phyloP scores from a whole-genome alignment of 73 alveolate genomes.

The Symbiodinium natans region DNA sequence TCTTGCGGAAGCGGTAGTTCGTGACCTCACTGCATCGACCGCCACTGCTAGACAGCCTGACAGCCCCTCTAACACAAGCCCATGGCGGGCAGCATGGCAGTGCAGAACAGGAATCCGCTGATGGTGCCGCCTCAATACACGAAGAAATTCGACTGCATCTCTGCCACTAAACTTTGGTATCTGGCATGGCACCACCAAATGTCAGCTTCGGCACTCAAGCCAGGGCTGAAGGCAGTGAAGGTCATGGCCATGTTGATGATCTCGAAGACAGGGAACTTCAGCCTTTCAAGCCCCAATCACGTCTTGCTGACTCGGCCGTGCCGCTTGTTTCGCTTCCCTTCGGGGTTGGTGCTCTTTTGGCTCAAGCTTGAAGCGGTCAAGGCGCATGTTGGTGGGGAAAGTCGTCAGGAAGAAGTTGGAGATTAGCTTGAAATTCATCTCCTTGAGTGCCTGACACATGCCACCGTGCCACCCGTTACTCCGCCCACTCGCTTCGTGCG shows the following conservation, averaged over 20 bases:
- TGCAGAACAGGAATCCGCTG: conserved; percentile 89
- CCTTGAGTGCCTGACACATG: conserved; percentile 11
- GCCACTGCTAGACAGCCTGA: neutral
- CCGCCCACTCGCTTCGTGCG: neutral
- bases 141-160: too few relatives aligned
- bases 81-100: conserved; percentile 75
- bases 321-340: neutral
- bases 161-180: too few relatives aligned
- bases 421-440: conserved; percentile 66
- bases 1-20: conserved; percentile 93
- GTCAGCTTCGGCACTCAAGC: conserved; percentile 12
- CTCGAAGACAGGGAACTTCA: conserved; percentile 91
- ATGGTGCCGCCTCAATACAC: conserved; percentile 54
- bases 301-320: neutral
- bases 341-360: neutral
- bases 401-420: conserved; percentile 89
- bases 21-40: conserved; percentile 34
- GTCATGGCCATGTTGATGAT: conserved; percentile 82
- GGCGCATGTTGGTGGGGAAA: conserved; percentile 87
- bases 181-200: neutral
- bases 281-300: neutral
- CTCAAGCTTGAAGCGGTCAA: neutral
- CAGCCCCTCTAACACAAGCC: neutral
- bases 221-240: conserved; percentile 80
- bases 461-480: neutral